Conservation (phyloP, 2,329 filamentous ascomycete genomes). For the Fusarium circinatum region DNA sequence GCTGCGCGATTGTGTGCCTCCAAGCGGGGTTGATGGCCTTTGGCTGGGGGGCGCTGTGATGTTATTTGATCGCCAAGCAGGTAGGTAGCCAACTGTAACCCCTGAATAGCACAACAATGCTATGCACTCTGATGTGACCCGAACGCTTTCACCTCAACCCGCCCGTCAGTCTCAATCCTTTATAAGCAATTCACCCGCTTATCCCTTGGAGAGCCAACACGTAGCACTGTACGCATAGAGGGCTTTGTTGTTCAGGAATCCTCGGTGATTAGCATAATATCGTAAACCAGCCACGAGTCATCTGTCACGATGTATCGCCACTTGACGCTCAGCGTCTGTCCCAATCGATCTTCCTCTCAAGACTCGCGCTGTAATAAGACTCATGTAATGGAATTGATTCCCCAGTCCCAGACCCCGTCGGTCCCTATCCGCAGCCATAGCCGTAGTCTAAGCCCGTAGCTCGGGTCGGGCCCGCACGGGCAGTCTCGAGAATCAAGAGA, state of each 20-base stretch:
- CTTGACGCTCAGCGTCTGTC: not conserved
- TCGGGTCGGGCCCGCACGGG: slow-evolving; percentile 3
- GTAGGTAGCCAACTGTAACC: slow-evolving; percentile 15
- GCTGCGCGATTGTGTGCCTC: slow-evolving; percentile 27
- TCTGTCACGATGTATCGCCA: slow-evolving; percentile 15
- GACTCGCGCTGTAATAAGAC: slow-evolving; percentile 7
- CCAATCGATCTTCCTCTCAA: slow-evolving; percentile 17
- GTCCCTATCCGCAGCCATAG: slow-evolving; percentile 16
- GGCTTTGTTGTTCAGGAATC: not conserved
- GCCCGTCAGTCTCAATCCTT: not conserved
- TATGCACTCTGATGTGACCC: slow-evolving; percentile 16
- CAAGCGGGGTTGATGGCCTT: slow-evolving; percentile 28
- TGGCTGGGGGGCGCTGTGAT: slow-evolving; percentile 10
- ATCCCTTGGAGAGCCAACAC: slow-evolving; percentile 15
- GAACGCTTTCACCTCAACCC: slow-evolving; percentile 8
- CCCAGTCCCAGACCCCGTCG: slow-evolving; percentile 21
- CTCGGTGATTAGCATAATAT: not conserved
- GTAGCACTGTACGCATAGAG: not conserved
- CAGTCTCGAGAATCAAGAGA: slow-evolving; percentile 1
- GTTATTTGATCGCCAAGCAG: slow-evolving; percentile 18
- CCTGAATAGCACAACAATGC: slow-evolving; percentile 21
- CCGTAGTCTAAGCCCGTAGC: slow-evolving; percentile 4
- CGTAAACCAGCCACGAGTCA: slow-evolving; percentile 12
- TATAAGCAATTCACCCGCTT: not conserved
- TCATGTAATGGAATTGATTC: slow-evolving; percentile 27